Conservation (phyloP, 169 alveolate species). For the Eimeria sp. region DNA sequence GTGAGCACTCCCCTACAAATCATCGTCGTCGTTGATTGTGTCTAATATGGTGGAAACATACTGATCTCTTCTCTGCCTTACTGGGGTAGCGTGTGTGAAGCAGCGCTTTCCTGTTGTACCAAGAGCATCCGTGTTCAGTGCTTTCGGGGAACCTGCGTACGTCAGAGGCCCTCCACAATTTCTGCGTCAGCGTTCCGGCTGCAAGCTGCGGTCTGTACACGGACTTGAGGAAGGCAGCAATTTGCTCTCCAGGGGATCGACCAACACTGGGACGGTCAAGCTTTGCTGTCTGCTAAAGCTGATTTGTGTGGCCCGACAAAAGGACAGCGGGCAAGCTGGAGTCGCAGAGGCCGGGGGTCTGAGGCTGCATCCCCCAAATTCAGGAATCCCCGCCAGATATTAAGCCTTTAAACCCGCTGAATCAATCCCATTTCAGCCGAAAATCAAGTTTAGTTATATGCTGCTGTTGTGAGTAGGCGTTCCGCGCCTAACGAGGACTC, state of each 20-base stretch:
- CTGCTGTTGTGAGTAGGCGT: neutral
- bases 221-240: neutral
- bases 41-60: neutral
- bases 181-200: slow-evolving; percentile 5
- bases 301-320: neutral
- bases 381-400: neutral
- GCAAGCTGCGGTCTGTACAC: neutral
- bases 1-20: neutral
- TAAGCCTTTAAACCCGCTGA: neutral
- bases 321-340: neutral
- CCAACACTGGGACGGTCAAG: neutral
- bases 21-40: neutral
- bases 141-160: neutral
- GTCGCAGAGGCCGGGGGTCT: neutral
- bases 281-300: neutral
- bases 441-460: neutral
- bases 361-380: neutral
- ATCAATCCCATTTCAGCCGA: neutral
- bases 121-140: neutral
- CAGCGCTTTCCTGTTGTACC: neutral
- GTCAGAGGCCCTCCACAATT: neutral
- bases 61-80: neutral
- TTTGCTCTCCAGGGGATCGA: too few relatives aligned
- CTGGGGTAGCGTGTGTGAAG: neutral
- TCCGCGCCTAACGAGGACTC: neutral